These are phyloP conservation scores for Polygonum maritimum DNA, from an alignment of 148 eudicot genomes.

Conservation along the genomic window DNA sequence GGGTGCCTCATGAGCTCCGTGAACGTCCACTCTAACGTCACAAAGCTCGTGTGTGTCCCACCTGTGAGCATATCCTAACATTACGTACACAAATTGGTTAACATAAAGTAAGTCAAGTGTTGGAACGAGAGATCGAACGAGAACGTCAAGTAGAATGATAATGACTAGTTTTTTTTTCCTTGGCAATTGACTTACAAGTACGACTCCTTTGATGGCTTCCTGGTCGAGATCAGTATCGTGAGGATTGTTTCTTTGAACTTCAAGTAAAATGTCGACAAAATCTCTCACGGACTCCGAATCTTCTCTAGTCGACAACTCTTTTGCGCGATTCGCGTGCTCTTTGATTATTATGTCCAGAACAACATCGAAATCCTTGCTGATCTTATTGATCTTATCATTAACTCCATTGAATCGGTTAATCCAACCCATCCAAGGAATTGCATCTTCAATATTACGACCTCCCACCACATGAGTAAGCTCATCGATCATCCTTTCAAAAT, in stretches of 20 bases:
- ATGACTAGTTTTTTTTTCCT: too few relatives aligned
- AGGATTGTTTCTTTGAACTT: neutral
- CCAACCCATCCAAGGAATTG: slow-evolving; percentile 10
- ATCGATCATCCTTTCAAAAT: neutral
- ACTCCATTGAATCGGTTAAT: neutral
- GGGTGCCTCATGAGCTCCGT: neutral
- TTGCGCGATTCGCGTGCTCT: neutral
- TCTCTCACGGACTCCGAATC: neutral
- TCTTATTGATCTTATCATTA: neutral
- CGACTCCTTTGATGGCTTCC: neutral
- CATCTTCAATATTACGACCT: neutral
- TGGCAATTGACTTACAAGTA: neutral
- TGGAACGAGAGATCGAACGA: too few relatives aligned
- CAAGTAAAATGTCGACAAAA: neutral
- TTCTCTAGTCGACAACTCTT: neutral
- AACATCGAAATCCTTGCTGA: neutral
- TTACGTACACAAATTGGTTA: neutral
- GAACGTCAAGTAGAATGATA: too few relatives aligned
- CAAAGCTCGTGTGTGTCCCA: neutral
- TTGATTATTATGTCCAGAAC: neutral
- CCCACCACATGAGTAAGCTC: neutral
- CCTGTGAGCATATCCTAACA: neutral
- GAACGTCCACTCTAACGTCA: neutral
- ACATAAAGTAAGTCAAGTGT: too few relatives aligned
- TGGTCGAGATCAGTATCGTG: neutral